Evolutionary conservation across 306 rosid genomes (phyloP).

Genomic region (Prunus mongolica): DNA sequence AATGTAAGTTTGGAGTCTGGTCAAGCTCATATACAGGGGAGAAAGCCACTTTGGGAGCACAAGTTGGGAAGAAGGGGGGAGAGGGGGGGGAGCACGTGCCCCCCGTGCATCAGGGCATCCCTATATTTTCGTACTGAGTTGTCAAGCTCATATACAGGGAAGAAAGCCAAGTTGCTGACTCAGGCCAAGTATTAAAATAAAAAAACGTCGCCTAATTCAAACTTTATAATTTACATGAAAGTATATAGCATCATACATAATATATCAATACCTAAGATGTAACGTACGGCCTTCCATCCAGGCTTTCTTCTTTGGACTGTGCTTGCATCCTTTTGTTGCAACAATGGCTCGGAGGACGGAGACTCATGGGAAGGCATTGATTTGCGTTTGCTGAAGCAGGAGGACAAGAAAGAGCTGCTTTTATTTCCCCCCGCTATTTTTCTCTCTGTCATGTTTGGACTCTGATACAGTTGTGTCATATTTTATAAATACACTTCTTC

Average conservation of each 20-base stretch:
- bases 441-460: background rate
- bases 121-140: background rate
- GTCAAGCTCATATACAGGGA: background rate
- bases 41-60: background rate
- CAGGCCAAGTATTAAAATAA: background rate
- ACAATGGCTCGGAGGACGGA: background rate
- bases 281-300: constrained; percentile 17
- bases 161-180: background rate
- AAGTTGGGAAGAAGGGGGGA: background rate
- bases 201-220: too few species aligned
- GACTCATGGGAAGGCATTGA: background rate
- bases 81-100: background rate
- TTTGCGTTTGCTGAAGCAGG: background rate
- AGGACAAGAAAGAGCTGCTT: background rate
- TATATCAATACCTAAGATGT: background rate
- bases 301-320: background rate
- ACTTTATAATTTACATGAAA: too few species aligned
- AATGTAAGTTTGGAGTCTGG: background rate
- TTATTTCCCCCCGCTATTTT: background rate
- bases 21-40: background rate
- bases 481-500: too few species aligned
- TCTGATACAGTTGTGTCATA: background rate
- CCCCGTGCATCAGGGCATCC: background rate
- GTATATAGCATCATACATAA: too few species aligned
- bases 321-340: background rate